Percentiles rank a stretch among this genome's conserved stretches.
Evolutionary conservation across 768 basidiomycete species (phyloP).

Genomic region (Kwoniella heveanensis): DNA sequence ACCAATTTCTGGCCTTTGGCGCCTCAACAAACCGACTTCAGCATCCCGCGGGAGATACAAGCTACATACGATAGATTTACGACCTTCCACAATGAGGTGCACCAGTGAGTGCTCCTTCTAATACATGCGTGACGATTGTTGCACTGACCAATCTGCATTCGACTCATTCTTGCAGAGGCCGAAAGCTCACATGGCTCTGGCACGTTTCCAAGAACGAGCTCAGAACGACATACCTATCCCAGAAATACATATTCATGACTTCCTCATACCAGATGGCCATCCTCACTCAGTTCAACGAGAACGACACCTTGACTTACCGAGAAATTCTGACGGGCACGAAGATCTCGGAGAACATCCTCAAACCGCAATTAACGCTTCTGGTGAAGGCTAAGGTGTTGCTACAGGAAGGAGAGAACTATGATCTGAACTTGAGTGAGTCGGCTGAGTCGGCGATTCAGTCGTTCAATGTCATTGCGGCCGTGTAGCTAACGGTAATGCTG

Average conservation of each 20-base stretch:
- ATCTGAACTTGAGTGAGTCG: slow-evolving; percentile 75
- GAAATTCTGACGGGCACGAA: slow-evolving; percentile 79
- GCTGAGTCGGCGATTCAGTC: neutral
- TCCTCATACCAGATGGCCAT: slow-evolving; percentile 94
- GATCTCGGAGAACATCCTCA: slow-evolving; percentile 61
- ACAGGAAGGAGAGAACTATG: slow-evolving; percentile 84
- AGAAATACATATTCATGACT: slow-evolving; percentile 95
- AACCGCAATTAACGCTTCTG: slow-evolving; percentile 65
- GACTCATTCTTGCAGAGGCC: too few relatives aligned
- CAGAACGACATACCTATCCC: slow-evolving; percentile 84
- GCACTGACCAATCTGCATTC: too few relatives aligned
- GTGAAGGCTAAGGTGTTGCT: slow-evolving; percentile 87
- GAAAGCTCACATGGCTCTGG: slow-evolving; percentile 98
- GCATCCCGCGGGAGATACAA: slow-evolving; percentile 82
- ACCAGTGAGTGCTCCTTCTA: slow-evolving; percentile 29
- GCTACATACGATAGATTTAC: slow-evolving; percentile 88
- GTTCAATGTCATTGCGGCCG: neutral
- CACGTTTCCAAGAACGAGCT: slow-evolving; percentile 97
- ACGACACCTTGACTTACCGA: slow-evolving; percentile 78
- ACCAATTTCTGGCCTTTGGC: slow-evolving; percentile 95
- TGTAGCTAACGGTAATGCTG: neutral
- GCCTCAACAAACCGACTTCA: slow-evolving; percentile 74
- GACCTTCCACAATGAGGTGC: slow-evolving; percentile 77
- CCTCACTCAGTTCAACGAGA: slow-evolving; percentile 88
- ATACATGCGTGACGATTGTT: neutral